Base-by-base conservation (phyloP, 208 protist species). In the Porcisia deanei region DNA sequence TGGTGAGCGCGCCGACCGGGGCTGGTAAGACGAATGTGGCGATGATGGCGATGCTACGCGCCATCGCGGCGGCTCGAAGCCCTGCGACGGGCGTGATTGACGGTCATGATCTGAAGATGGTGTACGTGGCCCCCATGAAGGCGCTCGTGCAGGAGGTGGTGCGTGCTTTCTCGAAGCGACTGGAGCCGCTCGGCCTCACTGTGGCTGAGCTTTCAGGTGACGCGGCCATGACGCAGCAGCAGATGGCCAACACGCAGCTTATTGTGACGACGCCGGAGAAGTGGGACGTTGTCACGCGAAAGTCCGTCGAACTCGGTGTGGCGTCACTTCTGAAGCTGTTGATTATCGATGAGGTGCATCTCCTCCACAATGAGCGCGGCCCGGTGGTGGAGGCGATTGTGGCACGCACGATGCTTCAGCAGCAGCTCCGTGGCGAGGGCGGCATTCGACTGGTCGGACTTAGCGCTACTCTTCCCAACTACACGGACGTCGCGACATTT, bases 111-210 rank as follows among this genome's bases (percentile, higher is more conserved):
- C 92, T 99, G 64, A 99, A 99, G 86, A 98, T 99, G 83, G 98
- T 99, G 12, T 99, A 99, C 86, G 92, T 99, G 34, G 99, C 99
- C 0, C 99, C 99, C 7, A 99, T 99, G 99, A 99, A 99, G 87
- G 98, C 99, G 20, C 88, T 99, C 3, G 99, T 99, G 47, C 97
- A 99, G 79, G 99, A 99, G 85, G 99, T 99, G 73, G 98, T 99
- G 47, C 83, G 85, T 18, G 99, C 98, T 67, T 99, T 99, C 71
- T 88, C 79, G 0, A 79, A 88, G 66, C 85, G 98, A 9, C 88
- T 99, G 18, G 81, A 90, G 70, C 81, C 82, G n/a, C 97, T 98
- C 52, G 98, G 98, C 30, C 91, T 99, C 41, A 92, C 77, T 20
- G 97, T 99, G 7, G 80, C 88, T 30, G 99, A 99, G 88, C 91